phyloP scores from a whole-genome alignment of 345 rosid genomes.

The Lepidium africanum region DNA sequence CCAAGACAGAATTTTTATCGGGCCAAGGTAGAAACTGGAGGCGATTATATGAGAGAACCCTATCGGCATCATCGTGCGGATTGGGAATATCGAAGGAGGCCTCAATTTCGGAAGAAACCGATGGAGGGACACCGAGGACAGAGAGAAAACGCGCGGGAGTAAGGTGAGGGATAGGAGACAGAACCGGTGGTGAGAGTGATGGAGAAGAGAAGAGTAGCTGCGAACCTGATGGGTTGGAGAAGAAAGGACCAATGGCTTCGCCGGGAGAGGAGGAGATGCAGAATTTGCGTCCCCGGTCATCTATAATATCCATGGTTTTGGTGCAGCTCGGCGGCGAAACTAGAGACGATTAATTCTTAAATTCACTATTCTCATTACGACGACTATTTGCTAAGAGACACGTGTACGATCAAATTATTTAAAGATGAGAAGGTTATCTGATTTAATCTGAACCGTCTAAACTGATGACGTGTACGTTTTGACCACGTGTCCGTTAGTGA shows the following conservation, averaged over 20 bases:
- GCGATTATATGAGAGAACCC: conserved; percentile 34
- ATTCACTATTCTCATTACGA: not conserved
- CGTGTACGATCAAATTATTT: not conserved
- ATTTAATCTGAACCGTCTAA: conserved; percentile 5
- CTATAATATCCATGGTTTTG: conserved; percentile 1
- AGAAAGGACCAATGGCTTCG: conserved; percentile 23
- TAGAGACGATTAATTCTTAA: not conserved
- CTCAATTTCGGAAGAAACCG: conserved; percentile 30
- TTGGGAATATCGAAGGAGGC: conserved; percentile 18
- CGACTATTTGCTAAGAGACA: not conserved
- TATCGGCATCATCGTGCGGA: conserved; percentile 2
- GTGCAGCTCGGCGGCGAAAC: not conserved
- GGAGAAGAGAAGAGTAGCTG: conserved; percentile 39
- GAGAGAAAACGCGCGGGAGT: conserved; percentile 47
- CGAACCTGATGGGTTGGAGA: conserved; percentile 28
- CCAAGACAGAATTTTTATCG: conserved; percentile 11
- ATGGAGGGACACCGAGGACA: conserved; percentile 34
- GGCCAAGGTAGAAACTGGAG: conserved; percentile 51
- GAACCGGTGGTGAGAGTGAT: conserved; percentile 32
- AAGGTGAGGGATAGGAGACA: conserved; percentile 39
- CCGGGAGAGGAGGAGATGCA: not conserved
- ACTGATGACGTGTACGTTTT: conserved; percentile 2
- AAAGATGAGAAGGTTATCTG: not conserved
- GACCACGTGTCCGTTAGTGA: conserved; percentile 2
- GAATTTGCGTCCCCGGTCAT: conserved; percentile 21